Base-by-base conservation (phyloP, 495 filamentous ascomycete species). In the Umbilicaria muhlenbergii region DNA sequence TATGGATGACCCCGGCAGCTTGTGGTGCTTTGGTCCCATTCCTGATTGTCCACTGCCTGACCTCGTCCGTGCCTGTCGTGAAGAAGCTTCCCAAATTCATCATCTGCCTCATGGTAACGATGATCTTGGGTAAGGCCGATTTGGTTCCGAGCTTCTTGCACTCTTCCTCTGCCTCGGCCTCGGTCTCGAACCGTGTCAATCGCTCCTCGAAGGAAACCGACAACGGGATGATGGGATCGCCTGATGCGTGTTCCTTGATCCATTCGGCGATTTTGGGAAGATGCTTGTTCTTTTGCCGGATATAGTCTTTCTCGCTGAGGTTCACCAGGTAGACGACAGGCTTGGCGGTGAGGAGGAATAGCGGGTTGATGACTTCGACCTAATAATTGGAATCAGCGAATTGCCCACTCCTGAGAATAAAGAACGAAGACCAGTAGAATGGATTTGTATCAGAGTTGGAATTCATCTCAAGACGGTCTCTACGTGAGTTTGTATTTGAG, bases 231-330 rank as follows among this genome's bases (percentile, higher is more conserved):
- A 96, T 80, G 32, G 87, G 80, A 54, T 94, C 86, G 39, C 86
- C 88, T 21, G 75, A 58, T 2, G 87, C 84, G 64, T 96, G 71
- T 52, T 81, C 73, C 65, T 95, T 89, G 64, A 96, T 75, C 89
- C 91, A 96, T 55, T 83, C 77, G 50, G 80, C 81, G 55, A 99
- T 81, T 68, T 87, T 87, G 48, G 81, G 71, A 13, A 96, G 80
- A 70, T 96, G 78, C 78, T 96, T 96, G 76, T 96, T 99, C 79
- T 95, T 96, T 71, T 95, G 88, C 53, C 91, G 83, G 63, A 95
- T 83, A 63, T 89, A 99, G 64, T 96, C 92, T 63, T 77, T 87
- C 69, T 99, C 92, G 52, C 81, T 88, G 42, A 99, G 71, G 68
- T 99, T 99, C 66, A 95, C 83, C 37, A 99, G 74, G 70, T 83